Base-by-base conservation (phyloP, 176 grass and related monocot genomes). In the Lolium multiflorum region DNA sequence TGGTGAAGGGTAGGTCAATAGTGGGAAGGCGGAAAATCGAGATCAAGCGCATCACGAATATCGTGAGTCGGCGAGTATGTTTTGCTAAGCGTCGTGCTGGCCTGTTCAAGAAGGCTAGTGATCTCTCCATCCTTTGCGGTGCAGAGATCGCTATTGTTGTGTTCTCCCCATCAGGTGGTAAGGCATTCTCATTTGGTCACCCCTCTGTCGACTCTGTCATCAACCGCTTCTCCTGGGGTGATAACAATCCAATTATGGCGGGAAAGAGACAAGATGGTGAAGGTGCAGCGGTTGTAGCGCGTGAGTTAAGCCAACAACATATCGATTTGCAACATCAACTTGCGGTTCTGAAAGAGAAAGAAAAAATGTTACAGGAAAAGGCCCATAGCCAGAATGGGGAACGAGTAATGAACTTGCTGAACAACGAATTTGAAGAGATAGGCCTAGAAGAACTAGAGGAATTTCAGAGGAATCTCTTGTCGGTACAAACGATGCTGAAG, bases 51-150 rank as follows among this genome's bases (percentile, higher is more conserved):
- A 82, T 88, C n/a, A 15, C 70, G 5, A 18, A 71, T 12, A 61
- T 71, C 4, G 61, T 68, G 12, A 73, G 61, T 7, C 24, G 61
- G 7, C 80, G 58, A 22, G 62, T 83, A n/a, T 83, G 90, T 51
- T 89, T 92, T 83, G 89, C 83, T 1, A 92, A 92, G 71, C 17
- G 87, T 0, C 61, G 83, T 10, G 49, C 70, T 3, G 57, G 83
- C 9, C 6, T 89, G 13, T 89, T 89, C 79, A 89, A 89, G 39
- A 89, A 89, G 65, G 83, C 87, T 0, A 89, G 83, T n/a, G 90
- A 92, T 47, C n/a, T 92, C 15, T 76, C 79, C 17, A 80, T 81
- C 9, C 79, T 92, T 9, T 92, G 87, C 7, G 83, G 90, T 13
- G 79, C 83, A 1, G 57, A 92, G 6, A 56, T 87, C 5, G 41